Evolutionary conservation across 164 flowering plant species (phyloP), one percentile per base, ranked within the genome.

Genomic region (Macadamia integrifolia): DNA sequence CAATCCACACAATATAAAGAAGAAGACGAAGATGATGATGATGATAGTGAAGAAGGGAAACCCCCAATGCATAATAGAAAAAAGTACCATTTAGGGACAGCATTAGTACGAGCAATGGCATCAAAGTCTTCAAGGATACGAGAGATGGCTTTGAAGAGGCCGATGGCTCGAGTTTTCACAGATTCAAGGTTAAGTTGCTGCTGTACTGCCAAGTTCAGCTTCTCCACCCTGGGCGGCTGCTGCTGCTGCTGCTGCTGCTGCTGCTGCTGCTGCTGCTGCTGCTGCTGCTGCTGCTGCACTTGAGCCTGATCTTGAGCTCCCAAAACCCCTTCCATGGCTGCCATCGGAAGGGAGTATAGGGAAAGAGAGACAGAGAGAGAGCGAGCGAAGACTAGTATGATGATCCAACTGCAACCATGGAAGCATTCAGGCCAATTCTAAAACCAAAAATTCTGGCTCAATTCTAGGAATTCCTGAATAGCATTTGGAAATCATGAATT

Each of bases 41-140:
- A 23, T 23, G 23, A 23, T 23, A 23, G 23, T 23, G 23, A 23
- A 43, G 7, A 43, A 5, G 48, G 9, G 48, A 43, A 43, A 43
- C 6, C 48, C 48, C 48, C 0, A 43, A 9, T 5, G 48, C 7
- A 9, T 9, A 43, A 43, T 43, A 48, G 57, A 61, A 58, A 64
- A 14, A 12, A 4, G n/a, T 61, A 92, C 97, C 97, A 91, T 84
- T 91, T 93, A 49, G 97, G 98, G 31, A 69, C 70, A 65, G 95
- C 71, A 71, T 91, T 90, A 72, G 93, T 66, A 68, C 89, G 90
- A 65, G 87, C 81, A 31, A 86, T 72, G 73, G 73, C 82, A 58
- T 90, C 95, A 6, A 91, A 82, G 15, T 89, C 94, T 62, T 91
- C 94, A 31, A 91, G 92, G 69, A 93, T 89, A 68, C 94, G 93